Evolutionary conservation across 2,329 filamentous ascomycete species (phyloP), one percentile per base, ranked within the genome.

Genomic region (Xenoacremonium recifei): DNA sequence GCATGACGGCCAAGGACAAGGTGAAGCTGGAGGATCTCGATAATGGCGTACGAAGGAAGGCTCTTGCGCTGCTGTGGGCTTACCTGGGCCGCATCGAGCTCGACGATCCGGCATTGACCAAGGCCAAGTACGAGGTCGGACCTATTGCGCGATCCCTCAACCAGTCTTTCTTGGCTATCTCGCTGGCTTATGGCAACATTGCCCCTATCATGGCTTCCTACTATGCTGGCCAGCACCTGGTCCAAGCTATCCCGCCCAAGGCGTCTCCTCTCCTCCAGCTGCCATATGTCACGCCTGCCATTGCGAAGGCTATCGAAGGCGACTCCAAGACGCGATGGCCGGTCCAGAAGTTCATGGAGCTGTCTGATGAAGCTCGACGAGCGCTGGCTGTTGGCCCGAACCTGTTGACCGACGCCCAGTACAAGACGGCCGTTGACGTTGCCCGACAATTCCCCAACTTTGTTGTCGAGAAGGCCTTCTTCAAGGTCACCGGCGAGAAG

Each of bases 401-500:
- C 30, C 82, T 92, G 30, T 71, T 99, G 27, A 84, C 78, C 4
- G 84, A 89, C 53, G 68, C 79, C 46, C 82, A 96, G 64, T 96
- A 96, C 68, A 73, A 80, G 50, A 78, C 84, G 31, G 87, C 86
- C 27, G 75, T 96, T 46, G 69, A 70, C 35, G 85, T 96, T 21
- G 91, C 90, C 20, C 82, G 82, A 55, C 89, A 96, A 67, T 76
- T 99, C 20, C 93, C 93, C 2, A 80, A 82, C 50, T 76, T 99
- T 41, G 80, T 87, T 44, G 82, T 99, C 10, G 89, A 89, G 60
- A 95, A 90, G 70, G 89, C 90, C 6, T 99, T 96, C 70, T 99
- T 99, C 82, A 99, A 99, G 75, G 95, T 99, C 34, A 85, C 89
- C 39, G 93, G 93, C 61, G 95, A 99, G 70, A 88, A 87, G 53